phyloP scores from a whole-genome alignment of 2,329 filamentous ascomycete genomes.

The Aureobasidium sp. region DNA sequence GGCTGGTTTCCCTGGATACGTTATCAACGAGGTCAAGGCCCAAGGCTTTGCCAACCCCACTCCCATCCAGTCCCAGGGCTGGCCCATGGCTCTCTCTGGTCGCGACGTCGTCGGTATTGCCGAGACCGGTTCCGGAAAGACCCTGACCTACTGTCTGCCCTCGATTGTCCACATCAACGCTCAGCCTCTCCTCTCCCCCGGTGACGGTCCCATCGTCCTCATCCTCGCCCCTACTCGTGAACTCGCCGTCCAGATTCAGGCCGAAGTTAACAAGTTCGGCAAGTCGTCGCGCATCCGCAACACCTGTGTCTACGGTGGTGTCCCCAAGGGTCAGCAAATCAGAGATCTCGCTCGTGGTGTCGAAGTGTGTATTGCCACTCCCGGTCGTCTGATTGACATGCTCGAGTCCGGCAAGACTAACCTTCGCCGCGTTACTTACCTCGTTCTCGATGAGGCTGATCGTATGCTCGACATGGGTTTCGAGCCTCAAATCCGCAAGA shows the following conservation, averaged over 20 bases:
- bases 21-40: constrained; percentile 97
- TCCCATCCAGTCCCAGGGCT: constrained; percentile 94
- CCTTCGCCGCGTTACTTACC: constrained; percentile 92
- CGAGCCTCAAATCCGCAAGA: constrained; percentile 98
- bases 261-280: constrained; percentile 97
- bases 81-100: constrained; percentile 98
- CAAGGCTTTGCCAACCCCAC: constrained; percentile 93
- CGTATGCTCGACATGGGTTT: constrained; percentile 99
- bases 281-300: constrained; percentile 97
- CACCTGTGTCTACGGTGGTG: constrained; percentile 98
- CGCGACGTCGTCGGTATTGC: constrained; percentile 98
- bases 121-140: constrained; percentile 99
- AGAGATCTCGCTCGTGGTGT: constrained; percentile 90
- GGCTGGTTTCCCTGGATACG: constrained; percentile 92
- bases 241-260: constrained; percentile 95
- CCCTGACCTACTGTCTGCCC: constrained; percentile 93
- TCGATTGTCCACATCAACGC: constrained; percentile 99
- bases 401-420: constrained; percentile 97
- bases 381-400: constrained; percentile 97
- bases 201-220: constrained; percentile 92
- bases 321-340: constrained; percentile 95
- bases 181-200: constrained; percentile 87
- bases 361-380: constrained; percentile 97
- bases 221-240: constrained; percentile 96
- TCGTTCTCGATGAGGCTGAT: constrained; percentile 97